Evolutionary conservation across 2,329 filamentous ascomycete genomes (phyloP).

Genomic region (Microdochium nivale): DNA sequence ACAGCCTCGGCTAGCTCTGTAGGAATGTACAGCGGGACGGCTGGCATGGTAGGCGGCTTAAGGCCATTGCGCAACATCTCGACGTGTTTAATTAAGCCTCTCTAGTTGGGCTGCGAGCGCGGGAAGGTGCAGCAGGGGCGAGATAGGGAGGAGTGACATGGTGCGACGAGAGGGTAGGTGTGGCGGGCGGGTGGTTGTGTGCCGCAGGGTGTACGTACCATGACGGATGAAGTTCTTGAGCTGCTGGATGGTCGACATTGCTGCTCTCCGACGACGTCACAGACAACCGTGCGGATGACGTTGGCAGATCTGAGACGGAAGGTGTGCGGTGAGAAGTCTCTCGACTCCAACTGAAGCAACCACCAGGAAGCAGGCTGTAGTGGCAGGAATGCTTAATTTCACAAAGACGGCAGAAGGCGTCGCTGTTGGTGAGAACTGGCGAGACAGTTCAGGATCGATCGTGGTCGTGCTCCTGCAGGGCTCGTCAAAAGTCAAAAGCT

Average conservation of each 20-base stretch:
- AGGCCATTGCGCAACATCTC: too few relatives aligned
- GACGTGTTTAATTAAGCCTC: too few relatives aligned
- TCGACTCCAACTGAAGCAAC: neutral
- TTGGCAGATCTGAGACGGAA: neutral
- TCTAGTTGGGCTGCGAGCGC: too few relatives aligned
- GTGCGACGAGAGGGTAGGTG: neutral
- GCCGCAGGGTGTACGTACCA: constrained; percentile 36
- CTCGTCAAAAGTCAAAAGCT: too few relatives aligned
- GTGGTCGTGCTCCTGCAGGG: too few relatives aligned
- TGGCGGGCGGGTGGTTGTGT: neutral
- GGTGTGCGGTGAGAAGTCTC: neutral
- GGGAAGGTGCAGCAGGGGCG: neutral
- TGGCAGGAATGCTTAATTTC: neutral
- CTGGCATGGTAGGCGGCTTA: neutral
- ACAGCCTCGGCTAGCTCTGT: neutral
- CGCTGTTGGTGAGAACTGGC: too few relatives aligned
- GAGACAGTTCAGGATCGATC: neutral
- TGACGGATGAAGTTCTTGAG: constrained; percentile 98
- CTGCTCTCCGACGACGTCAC: neutral
- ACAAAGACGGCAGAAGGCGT: neutral
- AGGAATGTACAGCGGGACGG: neutral
- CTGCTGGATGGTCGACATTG: constrained; percentile 76
- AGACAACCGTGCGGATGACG: neutral
- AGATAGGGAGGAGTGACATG: neutral
- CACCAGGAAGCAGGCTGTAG: neutral